phyloP scores from a whole-genome alignment of 345 rosid species.

The Erysimum cheiranthoides region DNA sequence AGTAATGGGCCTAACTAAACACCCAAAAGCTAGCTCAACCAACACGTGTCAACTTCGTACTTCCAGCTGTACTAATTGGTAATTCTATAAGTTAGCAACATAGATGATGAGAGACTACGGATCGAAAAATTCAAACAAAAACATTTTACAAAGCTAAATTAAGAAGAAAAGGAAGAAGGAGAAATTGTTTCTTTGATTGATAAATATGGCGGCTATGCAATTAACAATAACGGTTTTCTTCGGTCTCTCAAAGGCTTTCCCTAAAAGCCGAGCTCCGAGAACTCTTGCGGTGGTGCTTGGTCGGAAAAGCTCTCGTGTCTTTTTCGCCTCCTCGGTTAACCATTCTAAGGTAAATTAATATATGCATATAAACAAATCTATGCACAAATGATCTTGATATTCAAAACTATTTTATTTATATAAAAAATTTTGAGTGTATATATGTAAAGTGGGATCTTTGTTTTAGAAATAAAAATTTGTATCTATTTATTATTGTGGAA shows the following conservation, averaged over 20 bases:
- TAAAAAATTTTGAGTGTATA: not conserved
- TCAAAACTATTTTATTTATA: not conserved
- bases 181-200: slow-evolving; percentile 23
- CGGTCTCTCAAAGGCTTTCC: slow-evolving; percentile 30
- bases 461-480: too few relatives aligned
- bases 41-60: slow-evolving; percentile 37
- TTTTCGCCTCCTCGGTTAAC: slow-evolving; percentile 39
- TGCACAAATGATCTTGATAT: not conserved
- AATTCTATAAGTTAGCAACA: slow-evolving; percentile 37
- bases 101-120: not conserved
- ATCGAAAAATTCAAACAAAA: not conserved
- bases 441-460: not conserved
- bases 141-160: slow-evolving; percentile 7
- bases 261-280: slow-evolving; percentile 37
- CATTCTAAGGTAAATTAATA: slow-evolving; percentile 37
- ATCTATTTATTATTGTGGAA: too few relatives aligned
- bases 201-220: slow-evolving; percentile 42
- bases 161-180: not conserved
- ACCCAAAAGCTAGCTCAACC: too few relatives aligned
- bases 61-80: slow-evolving; percentile 26
- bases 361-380: not conserved
- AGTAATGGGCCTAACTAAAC: too few relatives aligned
- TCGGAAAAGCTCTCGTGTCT: slow-evolving; percentile 41
- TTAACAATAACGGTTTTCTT: slow-evolving; percentile 31
- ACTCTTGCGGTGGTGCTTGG: slow-evolving; percentile 37